Base-by-base conservation (phyloP, 2,329 filamentous ascomycete genomes). In the Macrophomina phaseolina region DNA sequence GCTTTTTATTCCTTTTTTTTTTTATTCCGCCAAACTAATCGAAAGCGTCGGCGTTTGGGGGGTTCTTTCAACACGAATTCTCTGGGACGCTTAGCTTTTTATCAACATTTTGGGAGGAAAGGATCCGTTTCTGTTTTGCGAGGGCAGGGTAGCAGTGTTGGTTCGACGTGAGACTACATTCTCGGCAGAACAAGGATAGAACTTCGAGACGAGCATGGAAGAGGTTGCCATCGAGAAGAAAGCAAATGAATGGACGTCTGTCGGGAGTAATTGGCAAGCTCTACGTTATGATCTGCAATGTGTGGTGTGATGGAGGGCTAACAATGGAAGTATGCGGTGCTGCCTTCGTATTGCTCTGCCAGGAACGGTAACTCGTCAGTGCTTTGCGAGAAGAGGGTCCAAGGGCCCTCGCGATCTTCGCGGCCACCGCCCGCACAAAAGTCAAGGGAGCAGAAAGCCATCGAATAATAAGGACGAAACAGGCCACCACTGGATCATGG, bases 21-120 rank as follows among this genome's bases (percentile, higher is more conserved):
- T 61, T 23, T 23, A 23, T 61, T 46, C 55, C 45, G 30, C 58
- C 30, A 62, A 49, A 12, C 30, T 62, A 49, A 62, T 49, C 32
- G 7, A 40, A 56, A 65, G 63, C 63, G 63, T 49, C 63, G 63
- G 63, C 63, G 63, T 65, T 65, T 65, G 63, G 63, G 51, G 52
- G 52, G 63, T 65, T 65, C 63, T 56, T 65, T 65, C 63, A 65
- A 65, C 63, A 65, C 63, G 63, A 65, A 65, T 65, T 65, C 63
- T 46, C 42, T 48, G 63, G 52, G 58, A 55, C 51, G 52, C 63
- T 58, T n/a, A 45, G 32, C 42, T 38, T 40, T 53, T 18, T 38
- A 12, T 18, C 12, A 12, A 12, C 28, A 11, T 30, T 34, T 48
- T 49, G 52, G 63, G 45, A 2, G 46, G 51, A 58, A 49, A 38